Evolutionary conservation across 2,329 filamentous ascomycete species (phyloP).

Genomic region (Grosmannia huntii): DNA sequence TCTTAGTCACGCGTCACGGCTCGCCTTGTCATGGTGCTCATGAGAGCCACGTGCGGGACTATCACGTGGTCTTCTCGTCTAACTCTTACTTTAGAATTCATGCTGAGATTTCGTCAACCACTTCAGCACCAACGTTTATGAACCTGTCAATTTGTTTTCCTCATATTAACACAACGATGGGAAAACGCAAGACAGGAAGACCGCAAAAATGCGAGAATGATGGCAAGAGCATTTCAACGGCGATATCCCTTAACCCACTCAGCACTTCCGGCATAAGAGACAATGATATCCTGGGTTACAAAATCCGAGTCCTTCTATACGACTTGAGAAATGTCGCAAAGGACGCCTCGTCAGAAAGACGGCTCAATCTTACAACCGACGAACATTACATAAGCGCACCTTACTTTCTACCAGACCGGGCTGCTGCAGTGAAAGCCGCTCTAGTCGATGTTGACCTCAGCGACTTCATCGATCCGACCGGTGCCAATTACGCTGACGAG

Average conservation of each 20-base stretch:
- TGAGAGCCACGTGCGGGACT: too few species aligned
- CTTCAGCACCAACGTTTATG: too few species aligned
- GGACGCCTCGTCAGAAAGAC: neutral
- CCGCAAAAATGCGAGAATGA: neutral
- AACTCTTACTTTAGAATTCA: too few species aligned
- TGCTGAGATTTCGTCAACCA: too few species aligned
- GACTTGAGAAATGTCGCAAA: neutral
- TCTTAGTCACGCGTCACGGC: too few species aligned
- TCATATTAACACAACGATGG: neutral
- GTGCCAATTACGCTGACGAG: neutral
- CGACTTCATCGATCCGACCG: neutral
- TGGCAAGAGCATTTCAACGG: neutral
- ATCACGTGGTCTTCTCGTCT: too few species aligned
- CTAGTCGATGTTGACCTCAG: neutral
- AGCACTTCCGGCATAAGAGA: neutral
- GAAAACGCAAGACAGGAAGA: neutral
- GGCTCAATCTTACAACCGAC: neutral
- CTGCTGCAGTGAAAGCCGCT: neutral
- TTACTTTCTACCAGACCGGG: neutral
- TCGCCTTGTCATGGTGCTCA: too few species aligned
- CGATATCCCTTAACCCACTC: neutral
- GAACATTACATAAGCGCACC: neutral
- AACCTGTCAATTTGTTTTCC: too few species aligned
- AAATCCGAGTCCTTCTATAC: neutral
- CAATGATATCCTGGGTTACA: neutral